phyloP scores from a whole-genome alignment of 2,329 filamentous ascomycete species.

The Penicillium italicum region DNA sequence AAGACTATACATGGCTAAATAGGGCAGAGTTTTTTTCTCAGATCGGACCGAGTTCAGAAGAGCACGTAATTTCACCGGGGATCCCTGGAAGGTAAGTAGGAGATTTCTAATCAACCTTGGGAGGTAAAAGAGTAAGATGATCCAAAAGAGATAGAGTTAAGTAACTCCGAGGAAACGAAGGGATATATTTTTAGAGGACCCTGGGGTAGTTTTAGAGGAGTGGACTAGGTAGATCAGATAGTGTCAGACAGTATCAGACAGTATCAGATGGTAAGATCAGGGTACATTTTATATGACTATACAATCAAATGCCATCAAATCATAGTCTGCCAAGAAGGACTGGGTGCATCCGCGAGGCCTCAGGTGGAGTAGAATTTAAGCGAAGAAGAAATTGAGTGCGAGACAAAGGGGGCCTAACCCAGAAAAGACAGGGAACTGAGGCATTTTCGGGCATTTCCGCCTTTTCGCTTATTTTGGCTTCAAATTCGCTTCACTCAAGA shows the following conservation, averaged over 20 bases:
- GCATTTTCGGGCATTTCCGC: slow-evolving; percentile 1
- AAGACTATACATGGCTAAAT: too few relatives aligned
- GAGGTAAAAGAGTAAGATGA: too few relatives aligned
- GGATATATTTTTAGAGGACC: slow-evolving; percentile 8
- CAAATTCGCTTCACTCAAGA: slow-evolving; percentile 11
- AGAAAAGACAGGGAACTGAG: not conserved
- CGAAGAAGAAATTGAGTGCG: slow-evolving; percentile 30
- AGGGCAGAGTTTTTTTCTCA: not conserved
- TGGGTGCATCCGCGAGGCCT: slow-evolving; percentile 35
- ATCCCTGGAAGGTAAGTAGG: not conserved
- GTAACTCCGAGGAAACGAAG: not conserved
- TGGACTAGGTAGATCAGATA: not conserved
- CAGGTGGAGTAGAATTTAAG: slow-evolving; percentile 17
- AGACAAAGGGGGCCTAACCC: slow-evolving; percentile 33
- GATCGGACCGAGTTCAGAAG: not conserved
- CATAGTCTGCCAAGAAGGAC: slow-evolving; percentile 7
- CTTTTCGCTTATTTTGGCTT: slow-evolving; percentile 10
- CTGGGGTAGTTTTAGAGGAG: slow-evolving; percentile 5
- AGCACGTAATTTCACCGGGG: slow-evolving; percentile 8
- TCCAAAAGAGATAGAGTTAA: too few relatives aligned
- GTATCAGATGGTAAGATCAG: too few relatives aligned
- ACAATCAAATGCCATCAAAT: not conserved
- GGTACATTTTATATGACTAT: slow-evolving; percentile 21
- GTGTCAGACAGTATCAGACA: not conserved
- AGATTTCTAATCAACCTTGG: not conserved